phyloP scores from a whole-genome alignment of 192 early-diverging fungal genomes.

The Coemansia sp. region DNA sequence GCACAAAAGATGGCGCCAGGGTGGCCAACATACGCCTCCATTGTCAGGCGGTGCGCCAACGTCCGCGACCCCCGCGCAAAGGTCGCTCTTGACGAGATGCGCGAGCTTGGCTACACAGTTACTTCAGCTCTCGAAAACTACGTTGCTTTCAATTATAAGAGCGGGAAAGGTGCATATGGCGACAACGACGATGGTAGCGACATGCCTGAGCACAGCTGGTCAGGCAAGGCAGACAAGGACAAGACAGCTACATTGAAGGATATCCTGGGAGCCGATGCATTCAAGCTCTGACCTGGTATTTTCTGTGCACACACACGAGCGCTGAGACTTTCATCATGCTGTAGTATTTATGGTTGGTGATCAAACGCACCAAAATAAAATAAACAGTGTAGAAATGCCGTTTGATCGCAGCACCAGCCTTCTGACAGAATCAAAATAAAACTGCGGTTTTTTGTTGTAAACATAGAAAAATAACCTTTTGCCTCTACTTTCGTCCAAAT shows the following conservation, averaged over 20 bases:
- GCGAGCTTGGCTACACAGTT: slow-evolving; percentile 57
- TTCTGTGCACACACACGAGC: neutral
- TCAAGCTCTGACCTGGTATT: neutral
- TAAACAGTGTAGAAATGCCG: too few relatives aligned
- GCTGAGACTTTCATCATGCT: neutral
- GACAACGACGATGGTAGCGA: neutral
- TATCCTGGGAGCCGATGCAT: slow-evolving; percentile 9
- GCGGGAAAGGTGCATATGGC: neutral
- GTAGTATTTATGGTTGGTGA: too few relatives aligned
- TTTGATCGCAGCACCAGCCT: too few relatives aligned
- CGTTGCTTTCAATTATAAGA: neutral
- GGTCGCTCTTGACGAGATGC: slow-evolving; percentile 66
- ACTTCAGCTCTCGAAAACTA: slow-evolving; percentile 30
- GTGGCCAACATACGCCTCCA: slow-evolving; percentile 49
- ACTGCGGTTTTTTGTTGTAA: too few relatives aligned
- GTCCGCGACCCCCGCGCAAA: slow-evolving; percentile 63
- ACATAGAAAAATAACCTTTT: neutral
- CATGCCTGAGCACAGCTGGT: neutral
- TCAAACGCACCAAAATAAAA: too few relatives aligned
- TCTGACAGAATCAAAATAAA: neutral
- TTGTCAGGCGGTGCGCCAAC: slow-evolving; percentile 60
- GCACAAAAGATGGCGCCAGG: slow-evolving; percentile 59
- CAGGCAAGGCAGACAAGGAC: neutral
- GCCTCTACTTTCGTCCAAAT: neutral
- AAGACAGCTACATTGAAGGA: neutral